A percentile compares a stretch with the other conserved stretches of the same genome.
phyloP scores from a whole-genome alignment of 2,329 filamentous ascomycete species.

The Daldinia eschscholtzii region DNA sequence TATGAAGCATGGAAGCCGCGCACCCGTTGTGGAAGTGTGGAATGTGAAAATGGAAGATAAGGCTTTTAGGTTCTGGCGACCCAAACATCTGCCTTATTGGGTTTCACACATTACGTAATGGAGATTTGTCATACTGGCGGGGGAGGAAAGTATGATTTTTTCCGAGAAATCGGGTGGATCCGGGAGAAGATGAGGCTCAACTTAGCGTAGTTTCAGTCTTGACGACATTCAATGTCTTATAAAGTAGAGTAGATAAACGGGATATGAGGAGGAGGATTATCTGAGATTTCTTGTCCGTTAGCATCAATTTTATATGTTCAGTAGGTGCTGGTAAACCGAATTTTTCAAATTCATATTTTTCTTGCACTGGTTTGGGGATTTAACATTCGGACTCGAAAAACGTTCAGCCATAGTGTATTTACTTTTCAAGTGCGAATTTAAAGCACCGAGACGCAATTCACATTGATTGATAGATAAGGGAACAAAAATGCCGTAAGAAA shows the following conservation, averaged over 20 bases:
- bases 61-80: background rate
- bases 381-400: background rate
- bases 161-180: background rate
- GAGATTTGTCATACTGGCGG: slow-evolving; percentile 5
- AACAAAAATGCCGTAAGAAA: background rate
- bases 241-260: background rate
- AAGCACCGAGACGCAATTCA: background rate
- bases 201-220: background rate
- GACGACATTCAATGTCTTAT: background rate
- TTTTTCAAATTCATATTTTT: background rate
- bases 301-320: background rate
- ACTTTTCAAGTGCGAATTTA: background rate
- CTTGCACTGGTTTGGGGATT: background rate
- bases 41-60: slow-evolving; percentile 12
- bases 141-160: background rate
- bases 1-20: background rate
- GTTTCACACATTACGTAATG: slow-evolving; percentile 8
- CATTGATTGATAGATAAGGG: no score
- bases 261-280: background rate
- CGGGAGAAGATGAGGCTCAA: background rate
- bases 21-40: background rate
- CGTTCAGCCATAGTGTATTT: background rate
- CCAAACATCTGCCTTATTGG: slow-evolving; percentile 2
- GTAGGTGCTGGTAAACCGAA: background rate
- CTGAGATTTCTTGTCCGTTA: background rate